Base-by-base conservation (phyloP, 768 basidiomycete genomes). In the Pleurotus djamor region DNA sequence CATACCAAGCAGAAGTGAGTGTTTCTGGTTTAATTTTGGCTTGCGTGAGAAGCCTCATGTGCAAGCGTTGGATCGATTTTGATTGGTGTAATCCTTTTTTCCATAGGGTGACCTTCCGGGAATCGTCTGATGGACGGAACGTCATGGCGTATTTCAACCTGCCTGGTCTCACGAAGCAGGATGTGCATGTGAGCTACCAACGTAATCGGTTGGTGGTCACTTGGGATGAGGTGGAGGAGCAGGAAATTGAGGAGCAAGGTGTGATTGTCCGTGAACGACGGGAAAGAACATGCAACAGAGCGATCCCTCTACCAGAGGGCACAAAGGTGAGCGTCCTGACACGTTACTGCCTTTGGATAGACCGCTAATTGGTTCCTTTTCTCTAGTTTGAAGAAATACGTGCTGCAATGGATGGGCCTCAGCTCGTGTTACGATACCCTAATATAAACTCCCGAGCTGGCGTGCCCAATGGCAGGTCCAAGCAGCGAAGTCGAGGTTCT, bases 111-210 rank as follows among this genome's bases (percentile, higher is more conserved):
- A 83, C 81, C 63, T 83, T 89, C 68, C 85, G 83, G 64, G 88
- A 90, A 74, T 88, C 89, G 21, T 77, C 78, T 56, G 89, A 89
- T 62, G 88, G 89, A 52, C 82, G 81, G 66, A 83, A 86, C 67
- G 47, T 43, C 33, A 52, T 51, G 33, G 87, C 86, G 21, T 88
- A 82, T 52, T 89, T 91, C 68, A 87, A 90, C 60, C 74, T 92
- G 65, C 79, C 80, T 2, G 86, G 88, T 33, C 82, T 91, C 45
- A 78, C 77, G 66, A 91, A 90, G 68, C 81, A 89, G 59, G 84
- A 91, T 61, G 82, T 90, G 58, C 89, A 91, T 63, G 85, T 92
- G 66, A 89, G 84, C 67, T 91, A 83, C 64, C 87, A 88, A 56
- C 78, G 80, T 56, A 79, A 81, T 63, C 74, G 82, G 48, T 73